phyloP scores from a whole-genome alignment of 306 rosid species.

The Pachyrhizus erosus region DNA sequence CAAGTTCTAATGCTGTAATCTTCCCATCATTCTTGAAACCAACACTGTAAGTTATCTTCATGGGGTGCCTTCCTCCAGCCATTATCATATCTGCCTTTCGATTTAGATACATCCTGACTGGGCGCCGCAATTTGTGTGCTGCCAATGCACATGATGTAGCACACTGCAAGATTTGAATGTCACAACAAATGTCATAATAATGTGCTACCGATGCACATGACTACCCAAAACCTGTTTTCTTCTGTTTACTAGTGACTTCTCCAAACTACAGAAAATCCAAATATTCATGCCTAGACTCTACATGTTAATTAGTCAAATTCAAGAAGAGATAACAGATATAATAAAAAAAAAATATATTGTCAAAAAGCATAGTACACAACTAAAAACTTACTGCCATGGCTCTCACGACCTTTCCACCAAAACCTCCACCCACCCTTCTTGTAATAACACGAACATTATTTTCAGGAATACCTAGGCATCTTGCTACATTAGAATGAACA shows the following conservation, averaged over 20 bases:
- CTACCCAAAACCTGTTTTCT: background rate
- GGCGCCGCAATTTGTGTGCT: conserved; percentile 69
- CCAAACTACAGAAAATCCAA: conserved; percentile 3
- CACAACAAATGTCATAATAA: background rate
- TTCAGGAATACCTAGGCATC: conserved; percentile 77
- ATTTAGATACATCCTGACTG: conserved; percentile 73
- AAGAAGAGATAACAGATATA: background rate
- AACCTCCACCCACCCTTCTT: conserved; percentile 94
- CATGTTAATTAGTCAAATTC: background rate
- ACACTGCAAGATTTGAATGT: conserved; percentile 53
- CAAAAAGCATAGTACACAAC: background rate
- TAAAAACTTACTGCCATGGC: conserved; percentile 67
- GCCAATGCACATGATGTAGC: conserved; percentile 90
- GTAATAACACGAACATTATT: conserved; percentile 88
- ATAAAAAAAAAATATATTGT: background rate
- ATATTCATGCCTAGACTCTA: background rate
- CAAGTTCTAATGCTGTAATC: conserved; percentile 75
- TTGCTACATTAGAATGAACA: conserved; percentile 65
- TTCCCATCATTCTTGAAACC: conserved; percentile 85
- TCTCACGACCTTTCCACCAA: conserved; percentile 74
- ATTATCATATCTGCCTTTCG: conserved; percentile 90
- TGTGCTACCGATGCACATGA: background rate
- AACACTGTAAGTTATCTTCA: conserved; percentile 80
- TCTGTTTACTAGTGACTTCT: background rate
- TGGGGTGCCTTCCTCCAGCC: conserved; percentile 97